Conservation (phyloP, 2,329 filamentous ascomycete species). For the Trichoderma sp. region DNA sequence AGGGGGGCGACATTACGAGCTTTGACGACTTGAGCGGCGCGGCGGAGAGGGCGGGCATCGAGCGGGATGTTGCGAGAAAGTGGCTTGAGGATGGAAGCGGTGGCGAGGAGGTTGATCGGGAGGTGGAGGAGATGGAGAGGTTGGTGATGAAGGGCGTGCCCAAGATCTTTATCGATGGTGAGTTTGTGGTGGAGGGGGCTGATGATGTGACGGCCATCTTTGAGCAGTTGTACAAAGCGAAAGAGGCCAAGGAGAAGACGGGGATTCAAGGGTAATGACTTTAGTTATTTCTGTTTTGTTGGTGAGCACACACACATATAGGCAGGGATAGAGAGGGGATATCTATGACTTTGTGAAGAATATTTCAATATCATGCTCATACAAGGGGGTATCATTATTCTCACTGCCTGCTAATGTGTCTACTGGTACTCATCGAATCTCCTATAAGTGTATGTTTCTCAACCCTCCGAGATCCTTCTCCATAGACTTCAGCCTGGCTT, state of each 20-base stretch:
- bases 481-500: constrained; percentile 51
- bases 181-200: constrained; percentile 66
- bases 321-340: not conserved
- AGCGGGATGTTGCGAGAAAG: constrained; percentile 47
- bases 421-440: not conserved
- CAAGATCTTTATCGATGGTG: constrained; percentile 69
- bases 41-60: constrained; percentile 53
- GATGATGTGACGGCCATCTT: constrained; percentile 68
- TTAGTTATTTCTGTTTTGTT: not conserved
- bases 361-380: not conserved
- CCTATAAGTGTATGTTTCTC: constrained; percentile 45
- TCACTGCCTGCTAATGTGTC: not conserved
- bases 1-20: constrained; percentile 61
- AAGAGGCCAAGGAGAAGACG: constrained; percentile 39
- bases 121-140: constrained; percentile 51
- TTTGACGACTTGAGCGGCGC: constrained; percentile 50
- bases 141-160: constrained; percentile 65
- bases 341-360: too few relatives aligned
- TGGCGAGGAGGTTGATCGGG: constrained; percentile 54
- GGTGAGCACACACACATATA: not conserved
- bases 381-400: constrained; percentile 14
- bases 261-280: not conserved
- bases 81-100: constrained; percentile 56
- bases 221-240: constrained; percentile 56
- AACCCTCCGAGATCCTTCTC: constrained; percentile 55